These are phyloP conservation scores for Coemansia asiatica DNA, from an alignment of 192 early-diverging fungal species.

Conservation along the genomic window DNA sequence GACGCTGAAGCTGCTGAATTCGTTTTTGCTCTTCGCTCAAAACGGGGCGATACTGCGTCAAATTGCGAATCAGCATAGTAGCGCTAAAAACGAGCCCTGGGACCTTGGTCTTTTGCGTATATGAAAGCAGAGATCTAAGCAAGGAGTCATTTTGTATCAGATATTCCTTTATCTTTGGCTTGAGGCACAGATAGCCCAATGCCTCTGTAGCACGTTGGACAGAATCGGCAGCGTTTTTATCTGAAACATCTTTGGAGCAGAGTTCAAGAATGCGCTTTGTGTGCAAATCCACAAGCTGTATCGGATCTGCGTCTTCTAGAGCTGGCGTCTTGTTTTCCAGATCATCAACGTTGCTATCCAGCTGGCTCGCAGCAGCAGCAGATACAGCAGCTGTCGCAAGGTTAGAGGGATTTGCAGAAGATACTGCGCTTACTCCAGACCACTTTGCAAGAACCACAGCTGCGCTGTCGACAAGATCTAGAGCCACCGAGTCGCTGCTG, in stretches of 20 bases:
- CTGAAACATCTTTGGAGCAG: conserved; percentile 23
- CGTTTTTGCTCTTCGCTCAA: conserved; percentile 81
- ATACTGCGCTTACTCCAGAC: conserved; percentile 38
- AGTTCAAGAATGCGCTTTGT: conserved; percentile 22
- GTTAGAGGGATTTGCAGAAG: not conserved
- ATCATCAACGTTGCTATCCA: not conserved
- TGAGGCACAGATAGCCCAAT: conserved; percentile 76
- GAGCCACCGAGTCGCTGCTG: conserved; percentile 30
- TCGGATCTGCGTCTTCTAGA: conserved; percentile 20
- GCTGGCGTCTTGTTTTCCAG: not conserved
- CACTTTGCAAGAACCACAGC: conserved; percentile 67
- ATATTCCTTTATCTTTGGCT: conserved; percentile 67
- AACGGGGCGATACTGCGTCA: conserved; percentile 67
- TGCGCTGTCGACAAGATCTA: conserved; percentile 58
- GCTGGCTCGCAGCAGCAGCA: conserved; percentile 10
- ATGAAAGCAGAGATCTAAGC: conserved; percentile 58
- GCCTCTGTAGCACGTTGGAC: conserved; percentile 71
- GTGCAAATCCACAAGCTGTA: conserved; percentile 41
- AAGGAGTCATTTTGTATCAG: conserved; percentile 61
- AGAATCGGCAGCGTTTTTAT: conserved; percentile 29
- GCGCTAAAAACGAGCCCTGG: conserved; percentile 71
- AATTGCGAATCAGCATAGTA: conserved; percentile 71
- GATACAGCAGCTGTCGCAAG: not conserved
- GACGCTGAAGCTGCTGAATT: conserved; percentile 69
- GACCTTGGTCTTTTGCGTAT: conserved; percentile 50